Conservation (phyloP, 2,329 filamentous ascomycete species). For the Zalaria obscura region DNA sequence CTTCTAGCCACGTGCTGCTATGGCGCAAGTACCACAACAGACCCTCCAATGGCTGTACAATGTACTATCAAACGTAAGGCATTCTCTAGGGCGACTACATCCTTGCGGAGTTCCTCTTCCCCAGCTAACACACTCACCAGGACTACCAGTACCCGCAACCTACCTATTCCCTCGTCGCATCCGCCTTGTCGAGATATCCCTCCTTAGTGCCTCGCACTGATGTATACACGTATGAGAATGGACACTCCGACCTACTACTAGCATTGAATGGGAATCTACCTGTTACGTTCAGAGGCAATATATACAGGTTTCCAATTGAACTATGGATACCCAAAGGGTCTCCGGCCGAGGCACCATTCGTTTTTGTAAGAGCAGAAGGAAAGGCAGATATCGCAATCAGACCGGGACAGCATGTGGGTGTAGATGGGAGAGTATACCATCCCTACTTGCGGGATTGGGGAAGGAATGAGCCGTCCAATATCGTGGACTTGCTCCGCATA, state of each 20-base stretch:
- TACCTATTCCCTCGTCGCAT: constrained; percentile 82
- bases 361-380: constrained; percentile 77
- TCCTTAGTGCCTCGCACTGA: constrained; percentile 77
- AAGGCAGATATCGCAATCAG: constrained; percentile 62
- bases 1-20: constrained; percentile 10
- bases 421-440: constrained; percentile 87
- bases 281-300: constrained; percentile 76
- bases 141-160: constrained; percentile 90
- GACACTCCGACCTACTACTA: constrained; percentile 71
- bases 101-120: background rate
- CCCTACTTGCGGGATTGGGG: constrained; percentile 85
- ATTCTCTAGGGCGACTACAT: background rate
- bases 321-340: constrained; percentile 91
- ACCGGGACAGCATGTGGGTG: constrained; percentile 87
- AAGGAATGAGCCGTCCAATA: constrained; percentile 78
- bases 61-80: constrained; percentile 37
- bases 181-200: constrained; percentile 64
- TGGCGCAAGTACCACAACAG: constrained; percentile 67
- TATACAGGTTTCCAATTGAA: constrained; percentile 81
- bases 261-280: constrained; percentile 79
- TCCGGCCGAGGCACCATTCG: constrained; percentile 69
- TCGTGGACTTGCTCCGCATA: constrained; percentile 70
- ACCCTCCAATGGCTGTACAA: constrained; percentile 93
- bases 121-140: constrained; percentile 34
- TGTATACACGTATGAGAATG: constrained; percentile 90